phyloP scores from a whole-genome alignment of 257 asterid genomes.

The Solanum habrochaites region DNA sequence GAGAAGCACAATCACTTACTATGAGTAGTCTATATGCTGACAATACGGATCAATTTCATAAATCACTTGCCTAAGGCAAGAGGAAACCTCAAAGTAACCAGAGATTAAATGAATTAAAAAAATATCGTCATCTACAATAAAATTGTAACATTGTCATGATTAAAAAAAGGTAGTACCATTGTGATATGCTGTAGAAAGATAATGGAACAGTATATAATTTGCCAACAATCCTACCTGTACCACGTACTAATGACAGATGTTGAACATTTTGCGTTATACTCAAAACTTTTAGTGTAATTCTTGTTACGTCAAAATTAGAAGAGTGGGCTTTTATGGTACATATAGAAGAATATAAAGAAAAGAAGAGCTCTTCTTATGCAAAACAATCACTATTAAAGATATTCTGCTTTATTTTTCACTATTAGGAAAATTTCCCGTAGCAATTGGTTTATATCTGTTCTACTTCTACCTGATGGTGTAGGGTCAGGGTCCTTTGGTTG shows the following conservation, averaged over 20 bases:
- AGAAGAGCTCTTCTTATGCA: background rate
- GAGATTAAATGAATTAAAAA: background rate
- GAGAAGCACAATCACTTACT: background rate
- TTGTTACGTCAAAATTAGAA: background rate
- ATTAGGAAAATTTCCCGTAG: background rate
- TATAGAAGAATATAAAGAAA: background rate
- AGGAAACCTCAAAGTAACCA: background rate
- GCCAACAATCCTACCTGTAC: background rate
- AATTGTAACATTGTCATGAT: background rate
- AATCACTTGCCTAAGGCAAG: background rate
- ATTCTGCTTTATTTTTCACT: background rate
- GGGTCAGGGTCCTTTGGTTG: background rate
- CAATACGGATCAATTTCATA: background rate
- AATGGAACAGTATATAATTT: background rate
- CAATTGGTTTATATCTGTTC: background rate
- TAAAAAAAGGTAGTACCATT: background rate
- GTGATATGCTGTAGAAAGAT: background rate
- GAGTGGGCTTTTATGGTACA: background rate
- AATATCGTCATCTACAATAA: background rate
- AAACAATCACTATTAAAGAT: background rate
- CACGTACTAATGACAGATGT: background rate
- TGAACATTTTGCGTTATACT: background rate
- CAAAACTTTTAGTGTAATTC: background rate
- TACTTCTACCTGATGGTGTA: background rate
- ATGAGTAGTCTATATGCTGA: background rate